Evolutionary conservation across 148 eudicot genomes (phyloP), one percentile per base, ranked within the genome.

Genomic region (Chenopodium quinoa): DNA sequence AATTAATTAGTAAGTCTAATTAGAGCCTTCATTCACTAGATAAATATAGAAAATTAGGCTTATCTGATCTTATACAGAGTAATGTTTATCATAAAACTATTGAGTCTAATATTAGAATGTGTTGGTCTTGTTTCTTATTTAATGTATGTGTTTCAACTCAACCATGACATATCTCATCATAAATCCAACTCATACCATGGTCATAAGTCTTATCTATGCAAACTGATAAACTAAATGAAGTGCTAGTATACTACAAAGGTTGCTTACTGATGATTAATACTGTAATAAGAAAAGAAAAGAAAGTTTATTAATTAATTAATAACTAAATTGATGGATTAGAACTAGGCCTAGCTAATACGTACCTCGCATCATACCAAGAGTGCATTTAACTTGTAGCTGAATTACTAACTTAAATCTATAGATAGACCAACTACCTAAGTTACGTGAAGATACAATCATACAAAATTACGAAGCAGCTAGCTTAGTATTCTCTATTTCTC

Each of bases 171-270:
- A 25, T 62, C 25, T 62, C 66, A 62, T n/a, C 66, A n/a, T n/a
- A 27, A 62, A 62, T 69, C 74, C 74, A 71, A 71, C 47, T 71
- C 50, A 71, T 69, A 69, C 44, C 47, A 31, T 69, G 73, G 73
- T 69, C 73, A 69, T 32, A 22, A 3, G 25, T 37, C 74, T 71
- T 71, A 40, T 71, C 74, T 71, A 7, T 20, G 66, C 25, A 62
- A 62, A 22, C n/a, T 60, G 4, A 1, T 32, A 32, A 1, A 1
- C 6, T 40, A 40, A 40, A 40, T 40, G 44, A 40, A 40, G 44
- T 40, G 27, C 44, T 40, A 62, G n/a, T 10, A 50, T 50, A 9
- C 12, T 50, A 10, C 54, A 56, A 56, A 56, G 62, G 7, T 56
- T 14, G 62, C 62, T 14, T 56, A 17, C 62, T 0, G 7, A 56